A percentile compares a stretch with the other conserved stretches of the same genome.
These are phyloP conservation scores for Botrytis elliptica DNA, from an alignment of 2,329 filamentous ascomycete genomes.

Conservation along the genomic window DNA sequence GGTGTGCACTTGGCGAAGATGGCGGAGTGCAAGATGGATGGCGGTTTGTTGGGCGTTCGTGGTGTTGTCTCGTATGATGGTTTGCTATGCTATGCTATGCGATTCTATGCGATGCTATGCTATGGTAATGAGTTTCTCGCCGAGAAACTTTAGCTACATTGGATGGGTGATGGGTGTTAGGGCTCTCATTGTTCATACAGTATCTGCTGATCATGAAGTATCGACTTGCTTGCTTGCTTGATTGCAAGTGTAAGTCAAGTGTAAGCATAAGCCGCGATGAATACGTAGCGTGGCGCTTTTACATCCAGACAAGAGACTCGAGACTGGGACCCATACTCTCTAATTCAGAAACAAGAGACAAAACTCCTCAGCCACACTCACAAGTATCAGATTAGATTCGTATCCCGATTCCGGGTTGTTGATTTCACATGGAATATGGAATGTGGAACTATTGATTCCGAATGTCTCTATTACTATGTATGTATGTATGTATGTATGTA, in stretches of 20 bases:
- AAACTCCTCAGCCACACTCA: neutral
- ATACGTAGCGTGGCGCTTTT: neutral
- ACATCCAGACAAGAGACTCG: neutral
- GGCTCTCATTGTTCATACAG: too few species aligned
- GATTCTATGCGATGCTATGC: too few species aligned
- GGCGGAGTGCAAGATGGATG: neutral
- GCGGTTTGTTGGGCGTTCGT: neutral
- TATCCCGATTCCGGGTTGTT: neutral
- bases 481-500: too few species aligned
- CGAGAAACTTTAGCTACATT: neutral
- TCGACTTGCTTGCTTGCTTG: neutral
- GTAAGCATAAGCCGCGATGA: neutral
- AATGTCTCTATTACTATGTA: neutral
- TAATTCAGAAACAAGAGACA: neutral
- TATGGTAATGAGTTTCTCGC: neutral
- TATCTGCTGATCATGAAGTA: neutral
- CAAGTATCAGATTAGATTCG: neutral
- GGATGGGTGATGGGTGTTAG: too few species aligned
- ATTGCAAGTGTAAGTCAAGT: too few species aligned
- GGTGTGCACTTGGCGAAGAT: neutral
- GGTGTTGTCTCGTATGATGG: too few species aligned
- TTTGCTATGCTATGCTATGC: neutral
- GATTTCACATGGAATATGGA: too few species aligned
- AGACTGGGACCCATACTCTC: neutral
- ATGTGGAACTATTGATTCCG: neutral